Percentiles rank a stretch among this genome's conserved stretches.
phyloP scores from a whole-genome alignment of 495 filamentous ascomycete genomes.

The Apiosordaria backusii region DNA sequence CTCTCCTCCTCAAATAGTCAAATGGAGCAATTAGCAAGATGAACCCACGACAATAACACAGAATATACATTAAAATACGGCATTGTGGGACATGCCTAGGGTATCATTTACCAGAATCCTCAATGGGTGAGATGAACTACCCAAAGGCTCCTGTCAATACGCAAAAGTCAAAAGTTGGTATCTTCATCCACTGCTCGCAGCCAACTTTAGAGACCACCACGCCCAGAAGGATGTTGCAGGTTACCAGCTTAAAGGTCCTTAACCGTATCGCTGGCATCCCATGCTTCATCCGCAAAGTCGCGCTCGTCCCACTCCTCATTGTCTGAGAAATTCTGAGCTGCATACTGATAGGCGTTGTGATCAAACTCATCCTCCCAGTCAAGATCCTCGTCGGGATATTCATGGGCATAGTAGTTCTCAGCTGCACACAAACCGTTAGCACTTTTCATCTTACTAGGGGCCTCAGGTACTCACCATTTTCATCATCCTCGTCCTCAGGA shows the following conservation, averaged over 20 bases:
- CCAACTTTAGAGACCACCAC: neutral
- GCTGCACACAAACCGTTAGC: slow-evolving; percentile 33
- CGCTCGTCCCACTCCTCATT: slow-evolving; percentile 40
- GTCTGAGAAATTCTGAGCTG: slow-evolving; percentile 45
- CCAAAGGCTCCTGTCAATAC: too few relatives aligned
- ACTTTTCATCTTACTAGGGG: neutral
- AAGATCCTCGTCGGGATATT: slow-evolving; percentile 57
- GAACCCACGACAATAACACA: too few relatives aligned
- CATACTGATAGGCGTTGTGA: slow-evolving; percentile 43
- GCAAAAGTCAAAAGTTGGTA: too few relatives aligned
- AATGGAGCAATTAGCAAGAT: too few relatives aligned
- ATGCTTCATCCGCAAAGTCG: slow-evolving; percentile 24
- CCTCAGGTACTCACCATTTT: slow-evolving; percentile 43
- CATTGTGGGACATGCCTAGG: neutral
- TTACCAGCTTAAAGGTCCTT: neutral
- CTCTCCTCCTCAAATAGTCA: too few relatives aligned
- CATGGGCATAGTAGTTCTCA: slow-evolving; percentile 52
- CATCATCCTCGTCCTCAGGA: slow-evolving; percentile 48
- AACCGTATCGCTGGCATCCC: slow-evolving; percentile 8
- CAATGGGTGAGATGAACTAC: too few relatives aligned
- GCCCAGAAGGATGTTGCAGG: neutral
- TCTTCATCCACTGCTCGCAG: neutral
- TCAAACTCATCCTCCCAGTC: slow-evolving; percentile 52
- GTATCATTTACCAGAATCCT: too few relatives aligned
- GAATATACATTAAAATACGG: too few relatives aligned